Percentiles rank a stretch among this genome's conserved stretches.
These are phyloP conservation scores for Actinomortierella wolfii DNA, from an alignment of 371 early-diverging fungal species.

Conservation along the genomic window DNA sequence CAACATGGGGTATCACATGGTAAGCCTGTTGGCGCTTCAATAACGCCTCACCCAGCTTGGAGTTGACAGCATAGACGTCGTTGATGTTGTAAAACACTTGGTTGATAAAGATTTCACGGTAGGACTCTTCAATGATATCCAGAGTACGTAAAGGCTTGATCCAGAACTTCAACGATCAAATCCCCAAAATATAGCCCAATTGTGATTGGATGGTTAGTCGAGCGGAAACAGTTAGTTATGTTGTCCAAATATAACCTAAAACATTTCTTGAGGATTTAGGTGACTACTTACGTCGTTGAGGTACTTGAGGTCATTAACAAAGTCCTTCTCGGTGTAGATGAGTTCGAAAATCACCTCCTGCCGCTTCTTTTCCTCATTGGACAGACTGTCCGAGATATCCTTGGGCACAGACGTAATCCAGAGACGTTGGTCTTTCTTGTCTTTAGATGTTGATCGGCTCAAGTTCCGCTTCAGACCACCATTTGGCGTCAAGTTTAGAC, in stretches of 20 bases:
- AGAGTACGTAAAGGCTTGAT: constrained; percentile 71
- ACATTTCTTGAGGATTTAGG: background rate
- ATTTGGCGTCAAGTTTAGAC: constrained; percentile 45
- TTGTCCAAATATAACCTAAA: background rate
- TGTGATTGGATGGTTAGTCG: background rate
- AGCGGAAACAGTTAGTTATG: no score
- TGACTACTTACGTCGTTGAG: constrained; percentile 64
- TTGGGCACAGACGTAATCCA: constrained; percentile 71
- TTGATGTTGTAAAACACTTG: constrained; percentile 84
- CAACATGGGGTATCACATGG: constrained; percentile 77
- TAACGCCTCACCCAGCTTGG: constrained; percentile 66
- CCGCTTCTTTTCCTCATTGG: constrained; percentile 77
- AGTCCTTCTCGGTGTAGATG: constrained; percentile 89
- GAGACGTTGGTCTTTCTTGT: constrained; percentile 53
- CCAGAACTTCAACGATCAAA: constrained; percentile 55
- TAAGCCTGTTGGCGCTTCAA: constrained; percentile 72
- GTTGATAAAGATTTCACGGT: constrained; percentile 70
- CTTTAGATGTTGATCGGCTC: constrained; percentile 46
- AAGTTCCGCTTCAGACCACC: constrained; percentile 31
- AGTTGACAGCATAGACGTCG: constrained; percentile 74
- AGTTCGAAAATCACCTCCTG: constrained; percentile 94
- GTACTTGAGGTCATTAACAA: constrained; percentile 80
- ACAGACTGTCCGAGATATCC: constrained; percentile 71
- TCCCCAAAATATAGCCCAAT: background rate
- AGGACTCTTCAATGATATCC: constrained; percentile 64